Evolutionary conservation across 1,284 basidiomycete species (phyloP), one percentile per base, ranked within the genome.

Genomic region (Apiotrichum gracile): DNA sequence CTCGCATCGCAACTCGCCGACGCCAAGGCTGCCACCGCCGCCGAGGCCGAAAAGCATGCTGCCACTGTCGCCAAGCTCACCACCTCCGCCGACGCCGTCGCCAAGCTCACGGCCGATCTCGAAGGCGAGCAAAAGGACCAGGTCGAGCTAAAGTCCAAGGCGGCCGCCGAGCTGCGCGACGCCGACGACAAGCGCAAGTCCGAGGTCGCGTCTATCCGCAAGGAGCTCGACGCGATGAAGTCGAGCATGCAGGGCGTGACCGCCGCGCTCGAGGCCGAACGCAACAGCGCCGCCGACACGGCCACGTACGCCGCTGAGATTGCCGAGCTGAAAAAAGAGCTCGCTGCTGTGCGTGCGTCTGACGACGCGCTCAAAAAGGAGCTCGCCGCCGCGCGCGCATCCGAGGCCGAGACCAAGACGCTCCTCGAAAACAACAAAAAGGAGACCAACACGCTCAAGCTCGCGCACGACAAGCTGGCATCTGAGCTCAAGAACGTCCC

Each of bases 1-100:
- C 50, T 63, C 29, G 42, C 47, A 2, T 42, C 25, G 3, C 51
- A 54, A 16, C 49, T 63, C 13, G 54, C 55, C 14, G 22, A 24
- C 1, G 21, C 39, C 29, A 50, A 57, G 46, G 29, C 40, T 3
- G 29, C 42, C 1, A 39, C 50, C 24, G 47, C 48, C 13, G 26
- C 39, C 1, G 49, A 60, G 43, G 24, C 48, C 7, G 35, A 39
- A 7, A 38, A 34, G 4, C 54, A 50, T 25, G 21, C 27, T 0
- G 49, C 16, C 5, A 50, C 47, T 2, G 17, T 27, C 5, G 43
- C 29, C 17, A 51, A 56, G 31, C 52, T 56, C 14, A 37, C 35
- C 25, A 41, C 29, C 8, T 24, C 46, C 16, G 16, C 47, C 14
- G n/a, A 22, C 16, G 47, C 47, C 19, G n/a, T 57, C 31, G 49